phyloP scores from a whole-genome alignment of 164 flowering plant species.

The Umbilicus rupestris region DNA sequence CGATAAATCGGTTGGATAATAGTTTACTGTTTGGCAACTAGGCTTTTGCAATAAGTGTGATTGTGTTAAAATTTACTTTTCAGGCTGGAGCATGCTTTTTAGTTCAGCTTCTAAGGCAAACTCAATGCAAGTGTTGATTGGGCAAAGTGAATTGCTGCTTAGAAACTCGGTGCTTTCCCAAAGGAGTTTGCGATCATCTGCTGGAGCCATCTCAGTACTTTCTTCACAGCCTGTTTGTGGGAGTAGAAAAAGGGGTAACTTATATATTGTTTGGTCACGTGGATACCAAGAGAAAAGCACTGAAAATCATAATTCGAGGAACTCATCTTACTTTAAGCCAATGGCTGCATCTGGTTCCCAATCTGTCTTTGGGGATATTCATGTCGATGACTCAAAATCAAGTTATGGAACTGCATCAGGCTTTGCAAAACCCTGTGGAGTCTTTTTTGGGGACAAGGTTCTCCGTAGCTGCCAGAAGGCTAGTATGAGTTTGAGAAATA shows the following conservation, averaged over 20 bases:
- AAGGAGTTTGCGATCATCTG: background rate
- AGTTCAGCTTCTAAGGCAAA: background rate
- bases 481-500: constrained; percentile 26
- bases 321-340: background rate
- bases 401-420: constrained; percentile 24
- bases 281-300: background rate
- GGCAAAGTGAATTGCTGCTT: constrained; percentile 3
- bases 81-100: constrained; percentile 5
- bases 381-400: constrained; percentile 28
- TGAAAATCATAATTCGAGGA: background rate
- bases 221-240: constrained; percentile 1
- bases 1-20: no score
- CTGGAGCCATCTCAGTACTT: background rate
- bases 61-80: background rate
- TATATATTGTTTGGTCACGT: background rate
- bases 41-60: background rate
- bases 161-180: background rate
- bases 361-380: constrained; percentile 33
- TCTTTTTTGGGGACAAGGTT: constrained; percentile 31
- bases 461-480: constrained; percentile 24
- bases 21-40: background rate
- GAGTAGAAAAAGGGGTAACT: background rate
- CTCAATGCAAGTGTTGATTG: constrained; percentile 4
- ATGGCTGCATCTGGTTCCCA: constrained; percentile 43
- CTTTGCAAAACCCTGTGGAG: constrained; percentile 24